Evolutionary conservation across 2,329 filamentous ascomycete species (phyloP), one percentile per base, ranked within the genome.

Genomic region (Fusarium sambucinum): DNA sequence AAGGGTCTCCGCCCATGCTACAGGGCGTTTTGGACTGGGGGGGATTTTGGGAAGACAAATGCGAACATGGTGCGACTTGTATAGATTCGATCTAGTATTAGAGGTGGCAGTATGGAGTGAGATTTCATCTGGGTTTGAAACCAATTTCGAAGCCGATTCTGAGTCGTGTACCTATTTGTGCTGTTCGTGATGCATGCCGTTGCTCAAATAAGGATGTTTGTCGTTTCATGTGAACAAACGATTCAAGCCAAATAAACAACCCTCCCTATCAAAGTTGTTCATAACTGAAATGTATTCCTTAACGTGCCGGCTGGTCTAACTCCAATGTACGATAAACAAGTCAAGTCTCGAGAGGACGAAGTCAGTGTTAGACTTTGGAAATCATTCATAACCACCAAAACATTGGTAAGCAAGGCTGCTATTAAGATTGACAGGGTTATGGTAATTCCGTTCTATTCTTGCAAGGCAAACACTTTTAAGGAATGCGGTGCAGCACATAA

Each of bases 21-120:
- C 72, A 69, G 72, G 72, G 72, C 72, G 72, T 74, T 74, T 53
- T 71, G 64, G 72, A 61, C 62, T 64, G 65, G 68, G 63, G 70
- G 63, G 70, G 63, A 46, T 48, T 73, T 74, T 72, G 62, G 72
- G 72, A 74, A 73, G 72, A 74, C 66, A 74, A 59, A 73, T 74
- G 72, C 73, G 72, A 73, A 65, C 63, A 74, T 58, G 72, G 72
- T 74, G 72, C 70, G 61, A 67, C 59, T 74, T 74, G 72, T 74
- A 74, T 74, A 74, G 72, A 74, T 74, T 74, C 66, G 50, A 74
- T 74, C 70, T 73, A 73, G 72, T 69, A 63, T 72, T 74, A 74
- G 72, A 74, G 72, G 68, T 69, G 72, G 71, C 55, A 74, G 68
- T 69, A 69, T 66, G 68, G 61, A 63, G 70, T 71, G 70, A 63